Conservation (phyloP, 2,329 filamentous ascomycete genomes). For the Phialophora tarda region DNA sequence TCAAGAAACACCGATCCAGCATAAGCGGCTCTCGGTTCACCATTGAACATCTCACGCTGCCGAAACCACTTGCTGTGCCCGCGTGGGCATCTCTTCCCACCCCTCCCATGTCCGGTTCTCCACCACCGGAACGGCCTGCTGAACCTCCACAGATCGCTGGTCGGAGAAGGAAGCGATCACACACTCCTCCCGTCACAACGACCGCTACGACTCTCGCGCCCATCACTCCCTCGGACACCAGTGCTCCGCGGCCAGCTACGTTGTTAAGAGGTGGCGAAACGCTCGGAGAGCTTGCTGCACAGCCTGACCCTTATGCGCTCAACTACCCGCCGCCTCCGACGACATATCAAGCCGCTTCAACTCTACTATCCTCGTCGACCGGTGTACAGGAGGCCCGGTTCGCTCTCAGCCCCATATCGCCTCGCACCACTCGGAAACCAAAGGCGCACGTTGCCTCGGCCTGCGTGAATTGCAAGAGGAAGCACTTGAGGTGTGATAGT, state of each 20-base stretch:
- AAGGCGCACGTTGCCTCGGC: constrained; percentile 57
- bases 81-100: constrained; percentile 48
- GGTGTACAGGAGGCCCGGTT: constrained; percentile 23
- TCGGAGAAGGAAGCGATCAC: constrained; percentile 43
- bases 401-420: constrained; percentile 39
- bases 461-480: constrained; percentile 57
- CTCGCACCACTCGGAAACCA: constrained; percentile 51
- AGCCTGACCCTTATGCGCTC: constrained; percentile 27
- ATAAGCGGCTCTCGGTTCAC: constrained; percentile 41
- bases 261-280: constrained; percentile 32
- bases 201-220: constrained; percentile 30
- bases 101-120: constrained; percentile 53
- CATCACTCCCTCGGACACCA: constrained; percentile 25
- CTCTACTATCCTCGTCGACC: constrained; percentile 30
- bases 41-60: constrained; percentile 39
- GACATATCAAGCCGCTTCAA: constrained; percentile 29
- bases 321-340: constrained; percentile 28
- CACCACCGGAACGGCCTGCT: constrained; percentile 46
- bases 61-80: constrained; percentile 42
- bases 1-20: constrained; percentile 41
- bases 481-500: constrained; percentile 54
- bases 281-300: constrained; percentile 20
- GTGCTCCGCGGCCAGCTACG: constrained; percentile 32
- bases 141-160: constrained; percentile 47
- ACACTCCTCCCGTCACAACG: constrained; percentile 41